Evolutionary conservation across 139 green algal species (phyloP).

Genomic region (Chlorella sp.): DNA sequence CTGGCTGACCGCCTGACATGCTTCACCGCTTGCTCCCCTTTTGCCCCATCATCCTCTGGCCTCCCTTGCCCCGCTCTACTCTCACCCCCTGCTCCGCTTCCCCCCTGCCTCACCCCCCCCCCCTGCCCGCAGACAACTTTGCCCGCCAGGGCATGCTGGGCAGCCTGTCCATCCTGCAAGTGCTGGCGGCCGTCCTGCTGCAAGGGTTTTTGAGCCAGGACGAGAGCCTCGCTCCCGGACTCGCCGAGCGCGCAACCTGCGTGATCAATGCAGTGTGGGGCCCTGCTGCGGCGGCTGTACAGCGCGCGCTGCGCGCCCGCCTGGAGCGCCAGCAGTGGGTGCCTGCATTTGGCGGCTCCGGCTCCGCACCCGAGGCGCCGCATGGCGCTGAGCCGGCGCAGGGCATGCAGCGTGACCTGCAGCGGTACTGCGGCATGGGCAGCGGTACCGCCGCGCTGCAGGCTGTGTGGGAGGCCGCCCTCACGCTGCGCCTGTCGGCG

Average conservation of each 20-base stretch:
- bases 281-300: not conserved
- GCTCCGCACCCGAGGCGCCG: not conserved
- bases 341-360: not conserved
- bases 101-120: too few relatives aligned
- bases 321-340: constrained; percentile 4
- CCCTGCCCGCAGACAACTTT: not conserved
- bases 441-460: not conserved
- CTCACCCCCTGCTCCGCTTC: too few relatives aligned
- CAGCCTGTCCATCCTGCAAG: not conserved
- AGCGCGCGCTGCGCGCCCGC: not conserved
- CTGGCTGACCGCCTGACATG: too few relatives aligned
- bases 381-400: not conserved
- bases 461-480: not conserved
- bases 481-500: not conserved
- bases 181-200: not conserved
- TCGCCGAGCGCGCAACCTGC: not conserved
- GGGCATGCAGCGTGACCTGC: not conserved
- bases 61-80: too few relatives aligned
- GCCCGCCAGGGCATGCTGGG: not conserved
- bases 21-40: too few relatives aligned
- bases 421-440: not conserved
- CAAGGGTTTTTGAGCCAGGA: not conserved
- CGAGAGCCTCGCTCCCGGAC: not conserved
- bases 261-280: not conserved
- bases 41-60: too few relatives aligned